Base-by-base conservation (phyloP, 352 stramenopile genomes). In the Globisporangium uncinulatum region DNA sequence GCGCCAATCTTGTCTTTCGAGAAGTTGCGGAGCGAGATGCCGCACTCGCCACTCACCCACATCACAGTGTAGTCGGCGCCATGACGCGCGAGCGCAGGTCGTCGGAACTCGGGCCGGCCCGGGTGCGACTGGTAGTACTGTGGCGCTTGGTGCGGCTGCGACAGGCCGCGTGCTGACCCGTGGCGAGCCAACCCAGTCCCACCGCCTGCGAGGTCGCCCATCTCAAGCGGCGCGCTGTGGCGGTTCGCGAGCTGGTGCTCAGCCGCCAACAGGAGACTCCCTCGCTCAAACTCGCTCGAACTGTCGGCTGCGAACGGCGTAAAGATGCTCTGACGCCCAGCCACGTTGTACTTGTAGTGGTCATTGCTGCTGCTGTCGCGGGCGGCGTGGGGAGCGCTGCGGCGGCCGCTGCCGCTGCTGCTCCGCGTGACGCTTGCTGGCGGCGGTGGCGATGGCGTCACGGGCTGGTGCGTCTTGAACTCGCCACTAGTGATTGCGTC, bases 11-110 rank as follows among this genome's bases (percentile, higher is more conserved):
- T 88, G 65, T 79, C 78, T 44, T 75, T 65, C 4, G 81, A 86
- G 58, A 90, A 92, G 57, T 92, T 91, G 60, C 81, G 83, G 39
- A 94, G 62, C 49, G 83, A 91, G 65, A 94, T 94, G 50, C 83
- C 83, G 52, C 83, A 89, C 62, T 94, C 83, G 42, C 83, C 83
- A 51, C 76, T 88, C 9, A 88, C 76, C 81, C 81, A 94, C 61
- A 87, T 88, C 51, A 92, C 83, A 15, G 76, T 76, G 57, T 92
- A 94, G 47, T 79, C 66, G 34, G 65, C 32, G 32, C 32, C 49
- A 20, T 50, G 65, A n/a, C 57, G 61, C 17, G 55, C 54, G 44
- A 60, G 11, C 20, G 48, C 15, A 11, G 57, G 49, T 11, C 49
- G 48, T 9, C 54, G 43, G 36, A 52, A 54, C 2, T 59, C 32